These are phyloP conservation scores for Irpex lacteus DNA, from an alignment of 1,284 basidiomycete genomes.

Conservation along the genomic window DNA sequence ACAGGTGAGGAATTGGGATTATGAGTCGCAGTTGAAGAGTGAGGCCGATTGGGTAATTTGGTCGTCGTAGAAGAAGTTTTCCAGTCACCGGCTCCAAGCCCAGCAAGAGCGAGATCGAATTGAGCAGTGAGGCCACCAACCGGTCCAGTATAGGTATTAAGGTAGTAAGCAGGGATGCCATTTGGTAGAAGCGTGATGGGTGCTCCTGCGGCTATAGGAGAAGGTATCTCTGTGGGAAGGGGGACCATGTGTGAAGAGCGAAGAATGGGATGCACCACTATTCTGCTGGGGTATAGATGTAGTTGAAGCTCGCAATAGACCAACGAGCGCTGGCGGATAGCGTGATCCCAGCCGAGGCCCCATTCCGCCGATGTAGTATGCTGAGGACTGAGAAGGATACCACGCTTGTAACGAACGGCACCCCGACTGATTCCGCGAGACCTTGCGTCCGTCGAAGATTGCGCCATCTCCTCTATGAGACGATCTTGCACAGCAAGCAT, in stretches of 20 bases:
- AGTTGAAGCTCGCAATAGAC: slow-evolving; percentile 60
- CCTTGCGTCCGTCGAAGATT: slow-evolving; percentile 27
- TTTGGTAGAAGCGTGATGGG: slow-evolving; percentile 68
- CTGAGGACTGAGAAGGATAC: slow-evolving; percentile 54
- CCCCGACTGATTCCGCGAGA: slow-evolving; percentile 18
- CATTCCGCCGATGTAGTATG: slow-evolving; percentile 45
- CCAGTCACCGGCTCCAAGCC: slow-evolving; percentile 58
- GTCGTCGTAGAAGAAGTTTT: slow-evolving; percentile 17
- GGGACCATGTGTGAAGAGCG: slow-evolving; percentile 51
- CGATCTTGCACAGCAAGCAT: slow-evolving; percentile 44
- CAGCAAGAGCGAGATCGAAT: slow-evolving; percentile 58
- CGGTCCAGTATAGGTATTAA: slow-evolving; percentile 62
- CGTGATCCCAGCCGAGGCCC: slow-evolving; percentile 60
- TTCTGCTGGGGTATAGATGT: slow-evolving; percentile 42
- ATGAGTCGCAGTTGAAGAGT: slow-evolving; percentile 5
- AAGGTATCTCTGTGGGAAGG: slow-evolving; percentile 37
- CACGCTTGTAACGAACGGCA: slow-evolving; percentile 47
- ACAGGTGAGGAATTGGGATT: slow-evolving; percentile 3
- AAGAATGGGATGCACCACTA: slow-evolving; percentile 61
- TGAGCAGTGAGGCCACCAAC: slow-evolving; percentile 57
- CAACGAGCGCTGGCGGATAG: slow-evolving; percentile 47
- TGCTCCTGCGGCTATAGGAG: slow-evolving; percentile 45
- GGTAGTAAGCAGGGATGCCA: slow-evolving; percentile 68
- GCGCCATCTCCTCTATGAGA: slow-evolving; percentile 57
- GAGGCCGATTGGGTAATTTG: neutral